Conservation (phyloP, 139 green algal species). For the Nannochloris sp. region DNA sequence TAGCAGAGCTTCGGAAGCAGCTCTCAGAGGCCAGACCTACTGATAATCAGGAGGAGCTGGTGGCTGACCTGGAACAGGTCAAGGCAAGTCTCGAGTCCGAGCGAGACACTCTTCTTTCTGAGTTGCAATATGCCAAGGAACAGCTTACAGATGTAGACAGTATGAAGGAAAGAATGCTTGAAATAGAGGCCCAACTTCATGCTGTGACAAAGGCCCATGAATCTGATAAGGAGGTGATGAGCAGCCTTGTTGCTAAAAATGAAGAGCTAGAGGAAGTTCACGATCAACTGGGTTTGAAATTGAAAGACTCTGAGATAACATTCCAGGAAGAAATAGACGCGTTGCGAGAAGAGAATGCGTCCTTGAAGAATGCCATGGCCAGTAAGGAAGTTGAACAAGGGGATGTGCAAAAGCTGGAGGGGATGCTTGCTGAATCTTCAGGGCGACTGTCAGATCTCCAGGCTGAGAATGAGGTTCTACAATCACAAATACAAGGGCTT, state of each 20-base stretch:
- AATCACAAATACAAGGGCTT: neutral
- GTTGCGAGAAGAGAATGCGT: slow-evolving; percentile 2
- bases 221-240: neutral
- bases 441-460: neutral
- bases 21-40: neutral
- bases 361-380: neutral
- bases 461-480: neutral
- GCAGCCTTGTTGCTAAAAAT: neutral
- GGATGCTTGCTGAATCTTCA: slow-evolving; percentile 9
- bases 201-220: slow-evolving; percentile 1
- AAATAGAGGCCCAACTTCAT: neutral
- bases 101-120: neutral
- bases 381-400: neutral
- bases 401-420: neutral
- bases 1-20: neutral
- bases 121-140: neutral
- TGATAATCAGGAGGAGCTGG: too few relatives aligned
- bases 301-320: neutral
- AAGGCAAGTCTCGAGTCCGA: neutral
- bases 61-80: too few relatives aligned
- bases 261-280: neutral
- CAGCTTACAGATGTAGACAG: neutral
- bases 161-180: neutral
- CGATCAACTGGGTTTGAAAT: neutral
- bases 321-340: slow-evolving; percentile 2